A percentile compares a stretch with the other conserved stretches of the same genome.
phyloP scores from a whole-genome alignment of 257 asterid species.

The Euphrasia confusa region DNA sequence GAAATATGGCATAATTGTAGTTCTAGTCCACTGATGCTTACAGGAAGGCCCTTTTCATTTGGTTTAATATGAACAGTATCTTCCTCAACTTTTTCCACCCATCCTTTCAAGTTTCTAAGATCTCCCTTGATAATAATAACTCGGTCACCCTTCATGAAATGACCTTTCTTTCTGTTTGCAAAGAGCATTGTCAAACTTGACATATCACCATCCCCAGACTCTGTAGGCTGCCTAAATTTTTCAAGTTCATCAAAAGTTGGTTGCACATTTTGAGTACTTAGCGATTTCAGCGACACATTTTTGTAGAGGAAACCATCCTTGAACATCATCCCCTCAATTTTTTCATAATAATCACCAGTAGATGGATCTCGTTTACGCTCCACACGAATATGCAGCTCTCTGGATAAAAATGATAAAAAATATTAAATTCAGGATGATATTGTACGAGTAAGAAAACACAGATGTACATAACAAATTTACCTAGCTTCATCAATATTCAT shows the following conservation, averaged over 20 bases:
- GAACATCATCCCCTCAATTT: conserved; percentile 88
- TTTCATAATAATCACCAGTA: conserved; percentile 80
- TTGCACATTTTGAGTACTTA: conserved; percentile 67
- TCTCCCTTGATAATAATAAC: conserved; percentile 92
- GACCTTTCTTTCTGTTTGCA: conserved; percentile 84
- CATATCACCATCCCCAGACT: conserved; percentile 75
- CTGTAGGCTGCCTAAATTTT: conserved; percentile 81
- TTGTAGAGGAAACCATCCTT: conserved; percentile 89
- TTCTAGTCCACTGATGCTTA: conserved; percentile 24
- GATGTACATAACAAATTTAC: conserved; percentile 24
- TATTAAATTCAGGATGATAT: conserved; percentile 5
- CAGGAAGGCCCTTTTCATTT: conserved; percentile 71
- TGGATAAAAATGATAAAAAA: conserved; percentile 27
- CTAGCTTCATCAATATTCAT: conserved; percentile 91
- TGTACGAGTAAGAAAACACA: background rate
- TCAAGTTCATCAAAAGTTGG: conserved; percentile 95
- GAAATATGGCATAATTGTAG: conserved; percentile 6
- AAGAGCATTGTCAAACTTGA: conserved; percentile 77
- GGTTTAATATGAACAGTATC: conserved; percentile 89
- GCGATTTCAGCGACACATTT: conserved; percentile 78
- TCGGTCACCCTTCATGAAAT: conserved; percentile 88
- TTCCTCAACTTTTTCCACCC: conserved; percentile 94
- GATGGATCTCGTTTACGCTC: conserved; percentile 76
- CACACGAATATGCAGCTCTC: conserved; percentile 79
- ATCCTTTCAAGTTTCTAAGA: conserved; percentile 79